Percentiles rank a stretch among this genome's conserved stretches.
phyloP scores from a whole-genome alignment of 2,329 filamentous ascomycete species.

The Claviceps maximensis region DNA sequence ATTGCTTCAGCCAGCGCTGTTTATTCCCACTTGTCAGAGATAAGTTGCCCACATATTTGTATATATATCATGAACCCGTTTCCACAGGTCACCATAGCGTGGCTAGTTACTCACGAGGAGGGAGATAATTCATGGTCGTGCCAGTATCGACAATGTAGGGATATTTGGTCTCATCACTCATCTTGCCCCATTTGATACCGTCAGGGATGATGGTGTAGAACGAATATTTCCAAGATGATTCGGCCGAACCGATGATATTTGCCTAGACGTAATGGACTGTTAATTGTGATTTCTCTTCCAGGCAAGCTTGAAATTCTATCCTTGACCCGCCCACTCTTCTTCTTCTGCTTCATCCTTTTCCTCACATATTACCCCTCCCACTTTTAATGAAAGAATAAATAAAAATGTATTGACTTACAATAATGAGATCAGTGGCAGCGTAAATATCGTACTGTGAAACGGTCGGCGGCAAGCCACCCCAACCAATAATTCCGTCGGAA shows the following conservation, averaged over 20 bases:
- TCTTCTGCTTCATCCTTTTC: too few relatives aligned
- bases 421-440: conserved; percentile 29
- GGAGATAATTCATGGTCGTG: conserved; percentile 37
- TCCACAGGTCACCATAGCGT: neutral
- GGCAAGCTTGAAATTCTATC: neutral
- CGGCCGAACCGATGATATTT: conserved; percentile 24
- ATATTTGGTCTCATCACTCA: conserved; percentile 27
- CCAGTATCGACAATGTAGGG: conserved; percentile 40
- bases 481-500: conserved; percentile 30
- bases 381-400: neutral
- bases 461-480: conserved; percentile 32
- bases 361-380: too few relatives aligned
- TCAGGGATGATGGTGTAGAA: conserved; percentile 41
- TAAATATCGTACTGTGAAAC: conserved; percentile 16
- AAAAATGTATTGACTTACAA: conserved; percentile 21
- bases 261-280: conserved; percentile 20
- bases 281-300: too few relatives aligned
- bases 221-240: conserved; percentile 31
- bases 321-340: neutral
- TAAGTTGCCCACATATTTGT: too few relatives aligned
- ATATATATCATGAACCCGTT: too few relatives aligned
- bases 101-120: conserved; percentile 25
- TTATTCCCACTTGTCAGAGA: neutral
- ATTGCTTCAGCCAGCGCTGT: conserved; percentile 34
- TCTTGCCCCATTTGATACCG: conserved; percentile 31